Percentiles rank a stretch among this genome's conserved stretches.
Conservation (phyloP, 148 eudicot genomes). For the Rhododendron ovatum region DNA sequence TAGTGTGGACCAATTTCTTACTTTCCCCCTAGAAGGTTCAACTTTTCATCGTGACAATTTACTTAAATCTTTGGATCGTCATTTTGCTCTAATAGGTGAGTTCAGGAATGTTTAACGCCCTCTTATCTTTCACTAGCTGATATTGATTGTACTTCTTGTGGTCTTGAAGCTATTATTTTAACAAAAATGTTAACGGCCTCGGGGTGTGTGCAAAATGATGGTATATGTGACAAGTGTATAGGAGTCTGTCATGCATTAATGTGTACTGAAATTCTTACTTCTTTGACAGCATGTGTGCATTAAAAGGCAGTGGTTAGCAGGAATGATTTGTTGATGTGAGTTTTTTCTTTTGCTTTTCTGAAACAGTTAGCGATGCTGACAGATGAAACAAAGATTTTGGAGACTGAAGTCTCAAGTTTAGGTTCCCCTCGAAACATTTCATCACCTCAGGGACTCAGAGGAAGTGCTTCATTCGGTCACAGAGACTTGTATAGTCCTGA, state of each 20-base stretch:
- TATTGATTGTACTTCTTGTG: background rate
- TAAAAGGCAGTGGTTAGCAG: background rate
- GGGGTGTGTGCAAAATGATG: background rate
- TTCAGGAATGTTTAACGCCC: background rate
- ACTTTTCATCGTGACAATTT: background rate
- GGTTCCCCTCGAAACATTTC: conserved; percentile 54
- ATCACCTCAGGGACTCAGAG: conserved; percentile 47
- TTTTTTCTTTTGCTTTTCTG: conserved; percentile 6
- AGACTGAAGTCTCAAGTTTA: conserved; percentile 48
- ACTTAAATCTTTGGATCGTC: background rate
- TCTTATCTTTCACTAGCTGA: background rate
- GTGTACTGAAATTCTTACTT: background rate
- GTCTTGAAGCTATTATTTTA: background rate
- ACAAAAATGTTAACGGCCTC: background rate
- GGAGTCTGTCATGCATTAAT: background rate
- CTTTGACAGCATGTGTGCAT: background rate
- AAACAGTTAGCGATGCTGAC: conserved; percentile 54
- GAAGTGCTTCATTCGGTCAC: conserved; percentile 51
- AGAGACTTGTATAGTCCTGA: conserved; percentile 31
- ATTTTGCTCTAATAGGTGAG: background rate
- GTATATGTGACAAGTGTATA: background rate
- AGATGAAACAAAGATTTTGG: conserved; percentile 75
- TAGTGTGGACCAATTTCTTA: background rate
- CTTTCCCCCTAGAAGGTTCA: background rate
- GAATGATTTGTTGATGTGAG: background rate